Percentiles rank a stretch among this genome's conserved stretches.
Evolutionary conservation across 768 basidiomycete genomes (phyloP).

Genomic region (Mycena venus): DNA sequence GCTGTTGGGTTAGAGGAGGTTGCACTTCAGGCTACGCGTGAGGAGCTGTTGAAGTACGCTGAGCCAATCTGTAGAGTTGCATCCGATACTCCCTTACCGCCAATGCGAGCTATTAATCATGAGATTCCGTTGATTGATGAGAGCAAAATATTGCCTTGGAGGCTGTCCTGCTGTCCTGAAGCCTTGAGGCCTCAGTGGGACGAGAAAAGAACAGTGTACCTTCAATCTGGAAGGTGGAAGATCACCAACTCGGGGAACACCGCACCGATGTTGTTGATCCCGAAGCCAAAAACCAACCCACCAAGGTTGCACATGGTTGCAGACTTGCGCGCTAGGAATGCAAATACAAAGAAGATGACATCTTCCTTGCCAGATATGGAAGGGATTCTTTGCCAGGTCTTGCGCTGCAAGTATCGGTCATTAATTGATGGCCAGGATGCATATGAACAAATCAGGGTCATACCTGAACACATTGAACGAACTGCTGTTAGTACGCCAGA

Average conservation of each 20-base stretch:
- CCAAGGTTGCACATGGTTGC: not conserved
- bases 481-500: slow-evolving; percentile 46
- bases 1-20: not conserved
- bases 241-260: too few species aligned
- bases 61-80: slow-evolving; percentile 36
- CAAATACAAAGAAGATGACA: too few species aligned
- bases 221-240: too few species aligned
- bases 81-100: slow-evolving; percentile 38
- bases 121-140: too few species aligned
- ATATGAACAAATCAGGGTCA: slow-evolving; percentile 55
- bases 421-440: slow-evolving; percentile 50
- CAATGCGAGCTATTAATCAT: slow-evolving; percentile 43
- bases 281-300: not conserved
- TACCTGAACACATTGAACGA: slow-evolving; percentile 38
- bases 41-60: slow-evolving; percentile 17
- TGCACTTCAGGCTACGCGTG: not conserved
- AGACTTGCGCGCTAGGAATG: too few species aligned
- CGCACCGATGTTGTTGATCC: too few species aligned
- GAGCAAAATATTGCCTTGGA: slow-evolving; percentile 38
- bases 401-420: not conserved
- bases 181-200: slow-evolving; percentile 15
- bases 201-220: not conserved
- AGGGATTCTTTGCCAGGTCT: not conserved
- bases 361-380: too few species aligned
- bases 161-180: slow-evolving; percentile 39